Base-by-base conservation (phyloP, 345 rosid species). In the Draba incana region DNA sequence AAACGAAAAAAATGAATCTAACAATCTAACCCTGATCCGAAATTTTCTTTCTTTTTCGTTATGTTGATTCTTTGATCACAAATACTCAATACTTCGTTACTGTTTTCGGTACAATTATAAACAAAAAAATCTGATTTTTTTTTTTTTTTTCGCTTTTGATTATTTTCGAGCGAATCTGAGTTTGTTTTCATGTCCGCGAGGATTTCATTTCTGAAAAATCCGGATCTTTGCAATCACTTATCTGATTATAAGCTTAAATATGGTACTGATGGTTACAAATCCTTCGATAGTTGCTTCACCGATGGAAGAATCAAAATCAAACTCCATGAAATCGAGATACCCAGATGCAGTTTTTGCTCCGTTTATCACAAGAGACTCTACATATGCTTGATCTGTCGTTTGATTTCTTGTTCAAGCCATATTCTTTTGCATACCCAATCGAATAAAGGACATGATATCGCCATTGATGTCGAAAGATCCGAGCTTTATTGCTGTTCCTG, bases 401-500 rank as follows among this genome's bases (percentile, higher is more conserved):
- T 86, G 10, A 43, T 92, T 4, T 85, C 80, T 11, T 92, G 98
- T 71, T 77, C 85, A 39, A 81, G 75, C n/a, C 97, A 90, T 62
- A 67, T 83, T 55, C 87, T 82, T 55, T 81, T 75, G 54, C 97
- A 92, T 72, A 62, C 87, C 81, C 81, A 72, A 50, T 75, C 85
- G 14, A 78, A 69, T 23, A 65, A 76, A 37, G 95, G 92, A 1
- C 88, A 92, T 65, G 88, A 85, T 66, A 79, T 90, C 64, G 85
- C 85, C 23, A 79, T 90, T 52, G 96, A 92, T 76, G 71, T 88
- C 30, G 90, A 88, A 62, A 90, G 97, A 62, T 84, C 97, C 2
- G 98, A 92, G 84, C 96, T 92, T 65, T 88, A 84, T 77, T 92
- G 98, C 70, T 82, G 76, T 59, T 76, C 81, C 39, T 93, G 98